Percentiles rank a stretch among this genome's conserved stretches.
These are phyloP conservation scores for Parietaria judaica DNA, from an alignment of 306 rosid species.

Conservation along the genomic window DNA sequence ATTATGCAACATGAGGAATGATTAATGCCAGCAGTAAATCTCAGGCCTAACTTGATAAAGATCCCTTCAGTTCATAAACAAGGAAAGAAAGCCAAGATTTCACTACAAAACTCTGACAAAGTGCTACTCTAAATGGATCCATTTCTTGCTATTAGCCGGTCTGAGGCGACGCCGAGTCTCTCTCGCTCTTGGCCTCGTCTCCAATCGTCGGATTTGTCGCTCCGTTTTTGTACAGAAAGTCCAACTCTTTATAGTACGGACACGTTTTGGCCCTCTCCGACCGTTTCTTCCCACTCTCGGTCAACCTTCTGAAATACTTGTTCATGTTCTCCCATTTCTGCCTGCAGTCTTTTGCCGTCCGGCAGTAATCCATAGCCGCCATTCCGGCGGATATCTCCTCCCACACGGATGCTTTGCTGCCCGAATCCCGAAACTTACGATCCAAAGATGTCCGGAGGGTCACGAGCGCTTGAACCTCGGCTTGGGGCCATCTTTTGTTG, in stretches of 20 bases:
- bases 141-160: not conserved
- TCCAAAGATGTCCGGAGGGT: slow-evolving; percentile 42
- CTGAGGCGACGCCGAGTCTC: slow-evolving; percentile 12
- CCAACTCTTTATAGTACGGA: slow-evolving; percentile 59
- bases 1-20: no score
- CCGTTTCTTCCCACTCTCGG: slow-evolving; percentile 46
- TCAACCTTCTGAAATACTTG: slow-evolving; percentile 58
- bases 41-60: no score
- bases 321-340: slow-evolving; percentile 91
- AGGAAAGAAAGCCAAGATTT: not conserved
- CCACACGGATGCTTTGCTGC: slow-evolving; percentile 54
- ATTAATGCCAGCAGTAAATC: no score
- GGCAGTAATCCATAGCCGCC: slow-evolving; percentile 45
- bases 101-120: not conserved
- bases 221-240: slow-evolving; percentile 45
- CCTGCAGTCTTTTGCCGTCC: slow-evolving; percentile 63
- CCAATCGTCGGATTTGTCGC: slow-evolving; percentile 31
- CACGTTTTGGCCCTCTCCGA: slow-evolving; percentile 41
- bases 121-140: no score
- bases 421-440: slow-evolving; percentile 32
- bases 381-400: slow-evolving; percentile 67
- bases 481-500: slow-evolving; percentile 65
- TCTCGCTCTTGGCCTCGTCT: slow-evolving; percentile 26
- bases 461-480: slow-evolving; percentile 68
- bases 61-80: no score